Evolutionary conservation across 2,329 filamentous ascomycete species (phyloP), one percentile per base, ranked within the genome.

Genomic region (Venturia nashicola): DNA sequence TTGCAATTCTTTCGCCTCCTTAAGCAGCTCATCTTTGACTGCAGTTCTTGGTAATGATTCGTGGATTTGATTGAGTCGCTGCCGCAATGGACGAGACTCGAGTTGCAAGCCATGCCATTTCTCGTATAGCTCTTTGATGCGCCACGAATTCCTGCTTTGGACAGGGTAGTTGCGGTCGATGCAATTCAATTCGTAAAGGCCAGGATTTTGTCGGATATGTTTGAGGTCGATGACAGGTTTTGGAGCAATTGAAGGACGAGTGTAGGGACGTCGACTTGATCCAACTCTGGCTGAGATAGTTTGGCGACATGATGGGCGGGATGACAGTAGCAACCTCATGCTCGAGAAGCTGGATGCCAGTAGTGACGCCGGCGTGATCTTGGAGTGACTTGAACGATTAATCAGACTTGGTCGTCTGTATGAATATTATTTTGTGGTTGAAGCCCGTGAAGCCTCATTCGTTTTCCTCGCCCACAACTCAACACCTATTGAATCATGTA

Each of bases 171-270:
- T 97, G 69, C 94, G 86, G 68, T 91, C 87, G 65, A 88, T 73
- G 76, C 90, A 96, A 72, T 95, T 97, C 68, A 87, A 80, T 69
- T 88, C 83, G 79, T 97, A 89, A 18, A 95, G 81, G 16, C 87
- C 84, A 18, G 89, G 85, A 75, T 95, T 89, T 71, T 91, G 83
- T 65, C 92, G 91, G 73, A 99, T 96, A 77, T 94, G 88, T 74
- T 90, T 93, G 72, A 96, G 82, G 77, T 97, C 89, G 68, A 95
- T 82, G 59, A 83, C 83, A 34, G 90, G 85, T 73, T 90, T 93
- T 12, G 91, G 91, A 16, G 90, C 91, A 62, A 83, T 86, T 1
- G 88, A 80, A 5, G 89, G 88, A 46, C 86, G 81, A 3, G 76
- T 76, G 66, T 77, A 80, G 27, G 67, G 64, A 72, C 79, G 64